A percentile compares a stretch with the other conserved stretches of the same genome.
Conservation (phyloP, 345 rosid genomes). For the Microcos paniculata region DNA sequence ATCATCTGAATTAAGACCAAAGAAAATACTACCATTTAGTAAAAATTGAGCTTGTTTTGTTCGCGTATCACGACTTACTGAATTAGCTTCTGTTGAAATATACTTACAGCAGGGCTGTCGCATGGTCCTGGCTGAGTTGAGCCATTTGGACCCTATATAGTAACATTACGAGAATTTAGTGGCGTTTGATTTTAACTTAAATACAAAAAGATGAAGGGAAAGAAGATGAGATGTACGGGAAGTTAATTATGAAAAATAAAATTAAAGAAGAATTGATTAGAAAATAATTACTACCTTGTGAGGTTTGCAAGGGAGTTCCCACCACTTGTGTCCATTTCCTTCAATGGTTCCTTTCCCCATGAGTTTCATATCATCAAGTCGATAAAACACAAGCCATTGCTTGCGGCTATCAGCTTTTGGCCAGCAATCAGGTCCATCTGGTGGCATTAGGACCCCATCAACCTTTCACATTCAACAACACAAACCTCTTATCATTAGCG, state of each 20-base stretch:
- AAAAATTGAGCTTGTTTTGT: background rate
- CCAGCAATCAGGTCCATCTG: conserved; percentile 91
- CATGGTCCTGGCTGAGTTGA: conserved; percentile 63
- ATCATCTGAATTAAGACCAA: conserved; percentile 49
- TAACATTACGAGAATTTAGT: conserved; percentile 4
- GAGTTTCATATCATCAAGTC: conserved; percentile 59
- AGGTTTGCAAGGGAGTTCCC: conserved; percentile 99
- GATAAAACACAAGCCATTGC: conserved; percentile 94
- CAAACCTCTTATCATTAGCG: background rate
- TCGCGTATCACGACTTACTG: background rate
- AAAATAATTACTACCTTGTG: conserved; percentile 58
- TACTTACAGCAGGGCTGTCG: conserved; percentile 84
- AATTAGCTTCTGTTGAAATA: background rate
- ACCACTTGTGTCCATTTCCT: conserved; percentile 97
- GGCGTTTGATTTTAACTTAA: background rate
- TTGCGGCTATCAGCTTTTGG: conserved; percentile 64
- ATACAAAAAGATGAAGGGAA: background rate
- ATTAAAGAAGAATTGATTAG: background rate
- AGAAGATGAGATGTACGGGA: background rate
- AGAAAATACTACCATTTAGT: background rate
- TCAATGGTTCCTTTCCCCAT: conserved; percentile 81
- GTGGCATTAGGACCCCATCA: conserved; percentile 84
- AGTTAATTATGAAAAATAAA: background rate
- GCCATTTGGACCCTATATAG: conserved; percentile 69
- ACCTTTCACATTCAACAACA: conserved; percentile 37